Conservation (phyloP, 2,329 filamentous ascomycete genomes). For the Tolypocladium sp. region DNA sequence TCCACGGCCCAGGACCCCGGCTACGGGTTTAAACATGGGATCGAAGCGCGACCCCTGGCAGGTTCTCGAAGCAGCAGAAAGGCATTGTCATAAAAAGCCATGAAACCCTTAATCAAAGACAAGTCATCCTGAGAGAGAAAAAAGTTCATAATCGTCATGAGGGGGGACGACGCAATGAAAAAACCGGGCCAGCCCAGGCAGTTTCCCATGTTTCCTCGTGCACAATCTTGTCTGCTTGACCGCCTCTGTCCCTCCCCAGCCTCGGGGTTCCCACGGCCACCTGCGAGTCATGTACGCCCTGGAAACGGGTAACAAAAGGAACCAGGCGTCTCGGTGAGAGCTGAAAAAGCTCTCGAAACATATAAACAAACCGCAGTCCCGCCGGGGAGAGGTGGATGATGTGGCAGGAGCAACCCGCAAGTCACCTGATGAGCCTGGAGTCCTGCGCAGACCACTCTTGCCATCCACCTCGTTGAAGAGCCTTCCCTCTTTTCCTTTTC, state of each 20-base stretch:
- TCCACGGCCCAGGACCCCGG: background rate
- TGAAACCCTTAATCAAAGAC: background rate
- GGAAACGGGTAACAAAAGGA: background rate
- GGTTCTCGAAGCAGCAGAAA: background rate
- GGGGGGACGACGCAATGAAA: background rate
- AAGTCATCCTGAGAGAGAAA: background rate
- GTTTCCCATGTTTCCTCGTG: background rate
- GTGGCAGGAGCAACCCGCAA: background rate
- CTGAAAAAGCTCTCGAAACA: background rate
- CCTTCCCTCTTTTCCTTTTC: background rate
- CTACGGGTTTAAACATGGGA: background rate
- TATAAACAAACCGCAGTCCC: background rate
- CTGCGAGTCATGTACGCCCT: background rate
- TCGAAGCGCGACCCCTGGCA: background rate
- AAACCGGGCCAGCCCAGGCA: background rate
- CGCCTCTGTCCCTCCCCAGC: background rate
- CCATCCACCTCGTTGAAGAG: background rate
- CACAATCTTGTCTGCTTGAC: background rate
- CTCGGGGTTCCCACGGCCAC: background rate
- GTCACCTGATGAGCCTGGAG: background rate
- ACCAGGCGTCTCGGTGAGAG: background rate
- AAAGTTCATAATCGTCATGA: background rate
- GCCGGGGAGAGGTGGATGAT: background rate
- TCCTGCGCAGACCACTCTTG: background rate
- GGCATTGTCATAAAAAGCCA: background rate